Conservation (phyloP, 106 monocot species). For the Dendrobium officinale region DNA sequence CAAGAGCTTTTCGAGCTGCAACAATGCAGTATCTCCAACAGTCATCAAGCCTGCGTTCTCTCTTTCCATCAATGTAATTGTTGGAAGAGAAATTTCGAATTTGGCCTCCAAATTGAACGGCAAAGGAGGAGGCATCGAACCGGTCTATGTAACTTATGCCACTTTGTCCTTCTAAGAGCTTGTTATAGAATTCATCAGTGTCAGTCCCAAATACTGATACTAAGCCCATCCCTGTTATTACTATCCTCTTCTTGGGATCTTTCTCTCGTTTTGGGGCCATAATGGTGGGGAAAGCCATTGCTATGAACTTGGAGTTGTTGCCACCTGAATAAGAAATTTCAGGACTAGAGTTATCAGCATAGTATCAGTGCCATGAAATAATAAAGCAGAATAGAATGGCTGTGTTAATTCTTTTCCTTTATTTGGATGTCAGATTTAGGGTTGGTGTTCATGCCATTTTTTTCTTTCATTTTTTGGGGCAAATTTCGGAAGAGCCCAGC, state of each 20-base stretch:
- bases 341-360: background rate
- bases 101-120: constrained; percentile 73
- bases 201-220: constrained; percentile 87
- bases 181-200: constrained; percentile 51
- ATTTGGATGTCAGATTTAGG: too few relatives aligned
- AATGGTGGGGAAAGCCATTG: constrained; percentile 3
- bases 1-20: constrained; percentile 69
- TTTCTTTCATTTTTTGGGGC: too few relatives aligned
- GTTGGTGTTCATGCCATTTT: too few relatives aligned
- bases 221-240: constrained; percentile 76
- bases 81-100: constrained; percentile 61
- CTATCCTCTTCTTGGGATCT: constrained; percentile 78
- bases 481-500: too few relatives aligned
- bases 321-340: background rate
- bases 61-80: constrained; percentile 83
- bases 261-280: constrained; percentile 39
- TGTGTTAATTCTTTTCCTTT: too few relatives aligned
- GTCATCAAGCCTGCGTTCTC: constrained; percentile 64
- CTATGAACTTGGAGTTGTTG: background rate
- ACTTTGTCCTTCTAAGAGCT: constrained; percentile 63
- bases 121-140: constrained; percentile 60
- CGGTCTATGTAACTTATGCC: constrained; percentile 66
- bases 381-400: too few relatives aligned
- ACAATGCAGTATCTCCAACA: constrained; percentile 66
- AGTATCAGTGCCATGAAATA: background rate